Percentiles rank a stretch among this genome's conserved stretches.
Evolutionary conservation across 306 rosid species (phyloP).

Genomic region (Lotus japonicus): DNA sequence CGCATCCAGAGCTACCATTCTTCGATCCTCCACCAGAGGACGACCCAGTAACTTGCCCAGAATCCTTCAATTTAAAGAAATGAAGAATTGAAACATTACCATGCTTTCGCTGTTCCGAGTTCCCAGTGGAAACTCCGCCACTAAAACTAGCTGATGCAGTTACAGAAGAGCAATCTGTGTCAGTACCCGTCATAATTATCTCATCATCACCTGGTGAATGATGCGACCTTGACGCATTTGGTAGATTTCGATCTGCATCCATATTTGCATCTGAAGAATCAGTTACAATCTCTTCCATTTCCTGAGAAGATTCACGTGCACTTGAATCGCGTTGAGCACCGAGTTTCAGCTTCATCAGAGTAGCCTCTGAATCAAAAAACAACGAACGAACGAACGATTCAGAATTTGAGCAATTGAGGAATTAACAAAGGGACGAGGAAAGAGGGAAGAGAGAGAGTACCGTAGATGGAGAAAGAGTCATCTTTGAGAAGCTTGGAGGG

Average conservation of each 20-base stretch:
- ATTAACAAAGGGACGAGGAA: background rate
- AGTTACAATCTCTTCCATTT: conserved; percentile 12
- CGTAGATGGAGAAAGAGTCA: conserved; percentile 75
- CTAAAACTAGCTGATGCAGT: background rate
- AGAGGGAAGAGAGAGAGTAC: conserved; percentile 21
- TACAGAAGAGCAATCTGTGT: conserved; percentile 31
- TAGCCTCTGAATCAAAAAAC: conserved; percentile 54
- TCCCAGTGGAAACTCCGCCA: conserved; percentile 7
- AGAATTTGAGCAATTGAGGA: background rate
- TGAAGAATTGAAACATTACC: conserved; percentile 38
- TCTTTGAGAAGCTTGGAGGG: conserved; percentile 71
- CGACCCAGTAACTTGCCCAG: background rate
- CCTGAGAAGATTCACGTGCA: background rate
- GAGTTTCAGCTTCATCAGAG: conserved; percentile 70
- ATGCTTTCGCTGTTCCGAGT: conserved; percentile 6
- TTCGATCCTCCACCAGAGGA: conserved; percentile 23
- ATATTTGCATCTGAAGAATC: conserved; percentile 29
- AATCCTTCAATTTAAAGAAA: conserved; percentile 46
- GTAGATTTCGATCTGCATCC: conserved; percentile 5
- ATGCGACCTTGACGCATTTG: conserved; percentile 14
- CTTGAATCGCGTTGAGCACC: conserved; percentile 52
- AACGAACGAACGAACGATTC: background rate
- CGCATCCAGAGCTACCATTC: conserved; percentile 10
- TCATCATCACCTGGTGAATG: conserved; percentile 18
- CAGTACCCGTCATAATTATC: conserved; percentile 35